Percentiles rank a stretch among this genome's conserved stretches.
Evolutionary conservation across 2,329 filamentous ascomycete genomes (phyloP).

Genomic region (Colletotrichum siamense): DNA sequence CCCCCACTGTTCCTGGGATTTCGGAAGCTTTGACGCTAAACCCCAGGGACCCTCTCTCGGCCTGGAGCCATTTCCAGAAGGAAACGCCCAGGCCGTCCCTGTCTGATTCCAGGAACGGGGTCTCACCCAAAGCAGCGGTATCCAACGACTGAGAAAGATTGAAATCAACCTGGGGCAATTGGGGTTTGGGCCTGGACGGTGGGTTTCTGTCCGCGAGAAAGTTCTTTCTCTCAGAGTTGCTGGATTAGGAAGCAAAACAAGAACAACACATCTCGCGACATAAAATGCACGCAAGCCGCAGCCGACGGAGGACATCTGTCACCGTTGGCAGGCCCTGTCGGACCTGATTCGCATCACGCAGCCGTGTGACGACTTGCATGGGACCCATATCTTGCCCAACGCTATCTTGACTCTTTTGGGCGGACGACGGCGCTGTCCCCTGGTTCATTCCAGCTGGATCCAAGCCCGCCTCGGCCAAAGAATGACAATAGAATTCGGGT

Average conservation of each 20-base stretch:
- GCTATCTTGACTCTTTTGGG: neutral
- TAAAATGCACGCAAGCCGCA: neutral
- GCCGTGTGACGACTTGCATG: neutral
- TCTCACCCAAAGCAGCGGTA: neutral
- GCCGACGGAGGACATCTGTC: neutral
- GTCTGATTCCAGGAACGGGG: neutral
- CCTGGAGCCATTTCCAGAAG: neutral
- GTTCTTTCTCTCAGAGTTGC: neutral
- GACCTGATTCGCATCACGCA: neutral
- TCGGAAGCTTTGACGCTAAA: slow-evolving; percentile 6
- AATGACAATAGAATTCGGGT: neutral
- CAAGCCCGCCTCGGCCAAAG: neutral
- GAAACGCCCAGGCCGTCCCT: neutral
- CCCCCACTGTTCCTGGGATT: neutral
- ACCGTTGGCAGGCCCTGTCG: neutral
- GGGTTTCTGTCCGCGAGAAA: neutral
- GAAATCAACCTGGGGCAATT: neutral
- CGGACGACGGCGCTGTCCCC: neutral
- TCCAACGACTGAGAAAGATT: neutral
- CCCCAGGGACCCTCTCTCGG: slow-evolving; percentile 6
- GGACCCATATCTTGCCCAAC: neutral
- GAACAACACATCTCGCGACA: neutral
- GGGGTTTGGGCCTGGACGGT: neutral
- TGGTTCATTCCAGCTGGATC: neutral
- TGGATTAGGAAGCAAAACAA: neutral